phyloP scores from a whole-genome alignment of 1,139 yeast genomes.

The Suhomyces terraborum region DNA sequence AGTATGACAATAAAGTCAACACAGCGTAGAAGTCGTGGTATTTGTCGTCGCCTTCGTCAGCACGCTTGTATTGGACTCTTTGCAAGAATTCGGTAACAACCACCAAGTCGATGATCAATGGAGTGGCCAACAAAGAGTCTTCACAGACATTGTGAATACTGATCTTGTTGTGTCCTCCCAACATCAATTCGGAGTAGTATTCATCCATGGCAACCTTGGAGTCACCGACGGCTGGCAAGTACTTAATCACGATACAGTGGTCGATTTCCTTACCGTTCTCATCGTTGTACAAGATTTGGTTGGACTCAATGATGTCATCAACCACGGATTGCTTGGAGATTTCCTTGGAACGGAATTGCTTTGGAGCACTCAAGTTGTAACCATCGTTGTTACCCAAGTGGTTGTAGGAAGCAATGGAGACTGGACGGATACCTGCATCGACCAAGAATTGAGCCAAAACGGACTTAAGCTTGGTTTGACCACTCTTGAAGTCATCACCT shows the following conservation, averaged over 20 bases:
- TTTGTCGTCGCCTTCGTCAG: slow-evolving; percentile 37
- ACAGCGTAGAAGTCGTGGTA: slow-evolving; percentile 81
- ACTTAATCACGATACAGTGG: slow-evolving; percentile 94
- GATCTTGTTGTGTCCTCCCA: slow-evolving; percentile 95
- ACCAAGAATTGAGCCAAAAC: slow-evolving; percentile 94
- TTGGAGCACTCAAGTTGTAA: slow-evolving; percentile 84
- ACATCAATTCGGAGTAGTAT: slow-evolving; percentile 93
- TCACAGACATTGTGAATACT: slow-evolving; percentile 95
- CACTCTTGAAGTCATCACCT: slow-evolving; percentile 97
- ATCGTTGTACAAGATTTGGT: slow-evolving; percentile 81
- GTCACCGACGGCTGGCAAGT: slow-evolving; percentile 92
- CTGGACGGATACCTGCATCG: slow-evolving; percentile 95
- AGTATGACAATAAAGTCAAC: slow-evolving; percentile 83
- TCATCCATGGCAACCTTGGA: slow-evolving; percentile 98
- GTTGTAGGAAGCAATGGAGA: slow-evolving; percentile 92
- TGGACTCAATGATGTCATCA: slow-evolving; percentile 91
- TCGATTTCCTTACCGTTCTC: slow-evolving; percentile 79
- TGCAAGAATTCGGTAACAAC: slow-evolving; percentile 88
- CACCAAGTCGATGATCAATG: slow-evolving; percentile 87
- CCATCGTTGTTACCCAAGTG: slow-evolving; percentile 98
- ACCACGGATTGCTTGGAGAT: slow-evolving; percentile 91
- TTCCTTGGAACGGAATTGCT: slow-evolving; percentile 94
- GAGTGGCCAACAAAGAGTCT: slow-evolving; percentile 93
- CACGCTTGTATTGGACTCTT: slow-evolving; percentile 76
- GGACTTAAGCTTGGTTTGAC: slow-evolving; percentile 93